Evolutionary conservation across 2,329 filamentous ascomycete species (phyloP), one percentile per base, ranked within the genome.

Genomic region (Calonectria ilicicola): DNA sequence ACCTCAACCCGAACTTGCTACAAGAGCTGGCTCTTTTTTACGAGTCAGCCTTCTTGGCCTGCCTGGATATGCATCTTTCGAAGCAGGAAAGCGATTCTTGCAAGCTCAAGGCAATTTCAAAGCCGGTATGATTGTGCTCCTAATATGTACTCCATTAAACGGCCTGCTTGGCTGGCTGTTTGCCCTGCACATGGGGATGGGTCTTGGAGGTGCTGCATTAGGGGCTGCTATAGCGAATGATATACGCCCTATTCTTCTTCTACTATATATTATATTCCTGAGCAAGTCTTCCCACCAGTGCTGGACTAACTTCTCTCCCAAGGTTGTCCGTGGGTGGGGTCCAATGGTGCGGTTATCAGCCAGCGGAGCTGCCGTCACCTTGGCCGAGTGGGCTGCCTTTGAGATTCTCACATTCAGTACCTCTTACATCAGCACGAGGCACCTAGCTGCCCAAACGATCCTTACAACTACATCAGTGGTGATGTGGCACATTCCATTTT

Each of bases 91-190:
- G 77, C 83, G 89, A 0, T 90, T 89, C 73, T 83, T 89, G 3
- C 88, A 90, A 76, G 87, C 89, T 0, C 89, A 90, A 73, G 88
- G 89, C 1, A 83, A 88, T 38, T 90, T 90, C 81, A 86, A 85
- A 40, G 87, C 86, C 1, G 86, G 85, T 17, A 84, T 89, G 76
- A 81, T 83, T 10, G 83, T 89, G 26, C 80, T 90, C 10, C 56
- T 89, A 2, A 75, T 89, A 27, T 86, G 86, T 46, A 84, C 87
- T 0, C 88, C 88, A 0, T 72, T 87, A 17, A 89, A 89, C 72
- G 85, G 86, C 17, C 67, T 86, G 0, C 80, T 89, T 27, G 88
- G 87, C 77, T 90, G 88, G 82, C 65, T 87, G 2, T 86, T 90
- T 19, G 87, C 84, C 1, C 84, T 86, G 71, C 79, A 75, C 10